A percentile compares a stretch with the other conserved stretches of the same genome.
Conservation (phyloP, 106 monocot species). For the Cymbidium sinense region DNA sequence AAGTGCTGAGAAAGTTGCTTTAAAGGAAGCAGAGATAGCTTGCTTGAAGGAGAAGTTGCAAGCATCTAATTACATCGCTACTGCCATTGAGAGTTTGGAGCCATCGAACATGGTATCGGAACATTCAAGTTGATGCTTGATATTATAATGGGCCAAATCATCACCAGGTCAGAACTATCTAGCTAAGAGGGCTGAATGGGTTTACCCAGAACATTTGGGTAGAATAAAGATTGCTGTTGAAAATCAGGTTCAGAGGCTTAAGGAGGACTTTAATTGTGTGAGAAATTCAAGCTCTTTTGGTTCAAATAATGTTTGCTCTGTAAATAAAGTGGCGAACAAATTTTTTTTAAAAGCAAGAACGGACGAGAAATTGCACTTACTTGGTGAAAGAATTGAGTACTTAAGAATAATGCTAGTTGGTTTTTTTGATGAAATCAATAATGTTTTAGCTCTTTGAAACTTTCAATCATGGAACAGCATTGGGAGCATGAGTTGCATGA, state of each 20-base stretch:
- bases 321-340: background rate
- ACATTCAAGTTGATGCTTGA: background rate
- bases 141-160: background rate
- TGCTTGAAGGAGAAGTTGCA: constrained; percentile 33
- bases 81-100: background rate
- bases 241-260: constrained; percentile 53
- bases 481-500: constrained; percentile 60
- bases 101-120: background rate
- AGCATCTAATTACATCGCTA: constrained; percentile 12
- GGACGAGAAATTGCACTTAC: constrained; percentile 16
- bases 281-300: constrained; percentile 4
- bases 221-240: constrained; percentile 35
- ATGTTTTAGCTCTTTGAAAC: constrained; percentile 17
- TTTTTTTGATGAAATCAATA: constrained; percentile 29
- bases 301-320: background rate
- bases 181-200: background rate
- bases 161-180: background rate
- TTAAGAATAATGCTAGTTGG: constrained; percentile 22
- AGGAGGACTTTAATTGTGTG: constrained; percentile 24
- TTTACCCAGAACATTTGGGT: constrained; percentile 17
- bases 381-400: constrained; percentile 36
- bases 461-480: constrained; percentile 35
- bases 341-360: constrained; percentile 5
- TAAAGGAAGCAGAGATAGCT: constrained; percentile 52
- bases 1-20: constrained; percentile 43